Evolutionary conservation across 192 early-diverging fungal species (phyloP), one percentile per base, ranked within the genome.

Genomic region (Funneliformis mosseae): DNA sequence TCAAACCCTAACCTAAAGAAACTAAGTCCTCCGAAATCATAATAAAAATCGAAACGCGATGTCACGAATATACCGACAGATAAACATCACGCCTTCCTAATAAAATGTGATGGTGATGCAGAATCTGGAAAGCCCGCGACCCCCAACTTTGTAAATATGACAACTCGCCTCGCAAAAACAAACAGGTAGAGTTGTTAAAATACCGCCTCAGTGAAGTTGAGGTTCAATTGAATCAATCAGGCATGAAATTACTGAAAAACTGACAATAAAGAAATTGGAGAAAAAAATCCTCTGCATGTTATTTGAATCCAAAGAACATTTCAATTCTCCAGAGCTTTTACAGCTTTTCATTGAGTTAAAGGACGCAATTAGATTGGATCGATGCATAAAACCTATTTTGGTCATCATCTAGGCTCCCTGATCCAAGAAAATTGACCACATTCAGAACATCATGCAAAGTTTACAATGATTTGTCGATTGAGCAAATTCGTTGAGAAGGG

Each of bases 101-200:
- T n/a, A n/a, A n/a, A n/a, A n/a, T 79, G 78, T 6, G 78, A 79
- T 43, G 78, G 78, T 0, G 60, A 79, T 33, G 78, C 78, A 0
- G 68, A 71, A 12, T 18, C 14, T 41, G 33, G 11, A 3, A 33
- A 27, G 38, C 5, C 67, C 4, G 78, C 71, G 68, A 71, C 12
- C 67, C 78, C 2, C n/a, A 69, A 42, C 18, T 7, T 12, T 79
- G 78, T 3, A 70, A 23, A 16, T 79, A 71, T 2, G 78, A 79
- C 9, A 69, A 48, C 23, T 39, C 46, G 0, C 78, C 78, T 12
- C 18, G 78, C 23, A 79, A 79, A 12, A 79, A 79, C 43, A 79
- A 79, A 50, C 78, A 79, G 61, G 48, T 79, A 0, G 78, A 79
- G 21, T 8, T n/a, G 0, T 14, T 79, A 5, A 79, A 79, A 45